Evolutionary conservation across 2,329 filamentous ascomycete genomes (phyloP), one percentile per base, ranked within the genome.

Genomic region (Neospermospora avenae): DNA sequence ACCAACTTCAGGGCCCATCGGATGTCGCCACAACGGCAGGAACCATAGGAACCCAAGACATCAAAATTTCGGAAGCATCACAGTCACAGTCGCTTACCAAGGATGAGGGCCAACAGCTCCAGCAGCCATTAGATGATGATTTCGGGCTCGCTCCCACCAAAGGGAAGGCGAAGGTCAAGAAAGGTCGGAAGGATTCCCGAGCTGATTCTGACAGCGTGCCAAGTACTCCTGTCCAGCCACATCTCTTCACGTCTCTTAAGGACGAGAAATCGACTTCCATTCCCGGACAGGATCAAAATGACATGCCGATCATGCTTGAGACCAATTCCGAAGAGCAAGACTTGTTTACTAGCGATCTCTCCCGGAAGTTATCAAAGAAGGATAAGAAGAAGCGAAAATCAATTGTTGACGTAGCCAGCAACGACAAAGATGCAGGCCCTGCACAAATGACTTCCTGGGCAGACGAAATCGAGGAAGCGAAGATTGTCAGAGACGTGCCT

Each of bases 311-410:
- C 39, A 24, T 45, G 11, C 41, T 58, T 16, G 60, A 62, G 42
- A 20, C 57, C 31, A 35, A 48, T 18, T 41, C 31, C 22, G 55
- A 61, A 44, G 35, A 22, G 18, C 41, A 37, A 16, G 54, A 60
- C 44, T 22, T 58, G 52, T 48, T 44, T 41, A 53, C 54, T 18
- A 44, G 24, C 31, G 51, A 57, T 25, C 44, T 70, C 8, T 63
- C 62, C 22, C 58, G 57, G 42, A 68, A 58, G 14, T 10, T 41
- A 18, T 67, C 67, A n/a, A 72, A 71, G 55, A 68, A 71, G 52
- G 70, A 71, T 25, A 73, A 73, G 60, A 65, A 69, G 61, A 71
- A 72, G 49, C 66, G 68, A 8, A 70, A 71, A 64, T 55, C 65
- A 18, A 69, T 66, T 14, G 48, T 63, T 34, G 63, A 65, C 48